phyloP scores from a whole-genome alignment of 352 stramenopile species.

The Pythium pectinolyticum region DNA sequence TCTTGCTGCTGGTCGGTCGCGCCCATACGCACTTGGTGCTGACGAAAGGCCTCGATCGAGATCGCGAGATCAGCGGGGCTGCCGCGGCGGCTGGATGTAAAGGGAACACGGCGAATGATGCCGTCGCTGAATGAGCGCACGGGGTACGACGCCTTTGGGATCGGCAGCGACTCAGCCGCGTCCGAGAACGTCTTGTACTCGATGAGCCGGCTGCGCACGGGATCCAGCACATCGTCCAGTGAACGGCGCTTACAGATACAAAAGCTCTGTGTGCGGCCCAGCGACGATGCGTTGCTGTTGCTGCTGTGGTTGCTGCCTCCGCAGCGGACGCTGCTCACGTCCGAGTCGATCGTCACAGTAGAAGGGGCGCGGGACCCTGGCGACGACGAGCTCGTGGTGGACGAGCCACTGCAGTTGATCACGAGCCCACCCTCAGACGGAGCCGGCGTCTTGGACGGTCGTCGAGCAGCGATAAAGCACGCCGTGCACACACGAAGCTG shows the following conservation, averaged over 20 bases:
- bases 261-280: conserved; percentile 50
- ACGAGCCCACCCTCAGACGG: conserved; percentile 16
- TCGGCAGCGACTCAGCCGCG: conserved; percentile 29
- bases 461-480: conserved; percentile 71
- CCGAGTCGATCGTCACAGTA: conserved; percentile 10
- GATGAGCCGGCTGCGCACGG: conserved; percentile 70
- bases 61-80: conserved; percentile 73
- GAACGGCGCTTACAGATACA: conserved; percentile 56
- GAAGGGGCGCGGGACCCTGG: conserved; percentile 11
- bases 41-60: conserved; percentile 72
- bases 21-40: conserved; percentile 64
- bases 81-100: conserved; percentile 59
- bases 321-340: conserved; percentile 25
- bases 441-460: conserved; percentile 41
- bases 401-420: neutral
- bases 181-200: conserved; percentile 84
- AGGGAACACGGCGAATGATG: conserved; percentile 66
- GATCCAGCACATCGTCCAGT: conserved; percentile 70
- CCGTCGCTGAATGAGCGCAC: conserved; percentile 75
- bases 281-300: neutral
- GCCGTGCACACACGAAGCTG: conserved; percentile 78
- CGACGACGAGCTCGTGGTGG: conserved; percentile 5
- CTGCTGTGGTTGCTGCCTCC: conserved; percentile 8
- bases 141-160: conserved; percentile 69
- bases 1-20: conserved; percentile 44